Evolutionary conservation across 2,329 filamentous ascomycete species (phyloP).

Genomic region (Bisporella sp.): DNA sequence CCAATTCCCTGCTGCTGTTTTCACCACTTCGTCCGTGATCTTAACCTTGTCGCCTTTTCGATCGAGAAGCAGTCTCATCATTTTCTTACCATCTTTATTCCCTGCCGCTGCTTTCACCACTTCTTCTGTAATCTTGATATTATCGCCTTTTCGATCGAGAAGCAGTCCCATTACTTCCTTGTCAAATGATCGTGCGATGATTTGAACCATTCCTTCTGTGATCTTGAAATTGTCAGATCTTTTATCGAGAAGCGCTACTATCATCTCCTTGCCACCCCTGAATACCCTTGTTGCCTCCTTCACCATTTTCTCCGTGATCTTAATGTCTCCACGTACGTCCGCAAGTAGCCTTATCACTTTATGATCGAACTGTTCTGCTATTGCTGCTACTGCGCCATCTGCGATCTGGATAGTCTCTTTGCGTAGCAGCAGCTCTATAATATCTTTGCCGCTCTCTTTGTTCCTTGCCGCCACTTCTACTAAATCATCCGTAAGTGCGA

Average conservation of each 20-base stretch:
- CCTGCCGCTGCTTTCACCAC: neutral
- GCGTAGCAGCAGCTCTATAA: neutral
- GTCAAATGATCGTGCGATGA: neutral
- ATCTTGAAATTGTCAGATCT: neutral
- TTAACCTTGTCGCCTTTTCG: neutral
- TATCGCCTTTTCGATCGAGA: neutral
- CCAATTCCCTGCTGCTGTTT: neutral
- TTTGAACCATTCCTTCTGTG: neutral
- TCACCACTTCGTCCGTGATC: neutral
- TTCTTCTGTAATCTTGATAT: neutral
- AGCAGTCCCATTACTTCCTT: neutral
- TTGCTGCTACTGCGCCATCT: neutral
- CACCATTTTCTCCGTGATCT: neutral
- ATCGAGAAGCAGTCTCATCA: neutral
- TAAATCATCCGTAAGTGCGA: neutral
- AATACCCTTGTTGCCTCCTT: neutral
- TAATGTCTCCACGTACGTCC: neutral
- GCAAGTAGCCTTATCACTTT: neutral
- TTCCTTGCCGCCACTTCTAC: neutral
- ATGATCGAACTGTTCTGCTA: neutral
- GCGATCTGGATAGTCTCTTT: neutral
- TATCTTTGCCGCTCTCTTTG: neutral
- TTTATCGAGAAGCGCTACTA: neutral
- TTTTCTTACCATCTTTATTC: neutral
- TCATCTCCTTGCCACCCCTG: neutral